Evolutionary conservation across 257 asterid genomes (phyloP).

Genomic region (Anisodus acutangulus): DNA sequence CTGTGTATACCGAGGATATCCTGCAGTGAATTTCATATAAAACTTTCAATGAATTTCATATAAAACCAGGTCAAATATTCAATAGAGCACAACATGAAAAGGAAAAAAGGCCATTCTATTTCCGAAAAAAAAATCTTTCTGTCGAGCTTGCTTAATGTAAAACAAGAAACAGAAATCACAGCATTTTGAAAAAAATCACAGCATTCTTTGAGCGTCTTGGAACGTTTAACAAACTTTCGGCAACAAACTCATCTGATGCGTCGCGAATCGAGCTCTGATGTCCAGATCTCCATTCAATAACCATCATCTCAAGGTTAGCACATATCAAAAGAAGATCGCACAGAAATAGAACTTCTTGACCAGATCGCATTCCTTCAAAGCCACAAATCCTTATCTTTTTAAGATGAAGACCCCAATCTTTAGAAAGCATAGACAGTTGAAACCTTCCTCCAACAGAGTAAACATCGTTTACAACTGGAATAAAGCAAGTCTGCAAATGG

Average conservation of each 20-base stretch:
- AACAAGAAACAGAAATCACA: background rate
- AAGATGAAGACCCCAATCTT: constrained; percentile 2
- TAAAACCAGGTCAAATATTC: background rate
- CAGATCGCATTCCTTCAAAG: constrained; percentile 23
- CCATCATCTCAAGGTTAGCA: constrained; percentile 25
- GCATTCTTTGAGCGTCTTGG: constrained; percentile 6
- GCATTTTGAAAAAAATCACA: constrained; percentile 13
- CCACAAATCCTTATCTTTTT: constrained; percentile 3
- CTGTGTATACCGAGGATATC: too few species aligned
- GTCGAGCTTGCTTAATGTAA: background rate
- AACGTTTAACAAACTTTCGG: background rate
- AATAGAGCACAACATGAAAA: background rate
- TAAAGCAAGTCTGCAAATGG: constrained; percentile 15
- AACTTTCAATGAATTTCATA: too few species aligned
- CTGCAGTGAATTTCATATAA: too few species aligned
- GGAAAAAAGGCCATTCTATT: background rate
- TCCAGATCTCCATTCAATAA: constrained; percentile 26
- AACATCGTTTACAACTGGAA: constrained; percentile 11
- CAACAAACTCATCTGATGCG: constrained; percentile 19
- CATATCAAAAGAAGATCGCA: constrained; percentile 19
- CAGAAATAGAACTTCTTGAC: constrained; percentile 25
- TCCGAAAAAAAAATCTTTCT: background rate
- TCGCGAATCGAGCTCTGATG: background rate
- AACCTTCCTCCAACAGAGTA: background rate
- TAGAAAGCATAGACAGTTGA: constrained; percentile 16